These are phyloP conservation scores for Alternaria gaisen DNA, from an alignment of 2,329 filamentous ascomycete species.

Conservation along the genomic window DNA sequence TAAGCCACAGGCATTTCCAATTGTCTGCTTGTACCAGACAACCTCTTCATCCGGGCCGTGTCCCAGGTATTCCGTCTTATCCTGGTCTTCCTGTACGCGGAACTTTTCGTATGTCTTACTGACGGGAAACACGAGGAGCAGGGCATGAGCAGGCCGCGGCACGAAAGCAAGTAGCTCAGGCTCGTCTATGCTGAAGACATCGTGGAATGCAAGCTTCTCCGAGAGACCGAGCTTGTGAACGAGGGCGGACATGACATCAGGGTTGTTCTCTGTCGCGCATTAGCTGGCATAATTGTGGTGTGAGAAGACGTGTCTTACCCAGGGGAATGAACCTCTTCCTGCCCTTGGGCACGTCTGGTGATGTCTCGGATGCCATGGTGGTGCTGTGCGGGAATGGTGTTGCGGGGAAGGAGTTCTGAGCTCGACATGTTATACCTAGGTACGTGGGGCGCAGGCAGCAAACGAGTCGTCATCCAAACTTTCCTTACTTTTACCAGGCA, in stretches of 20 bases:
- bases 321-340: slow-evolving; percentile 52
- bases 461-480: slow-evolving; percentile 16
- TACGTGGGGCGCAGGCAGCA: slow-evolving; percentile 30
- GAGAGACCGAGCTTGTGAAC: slow-evolving; percentile 87
- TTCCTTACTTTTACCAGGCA: not conserved
- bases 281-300: slow-evolving; percentile 12
- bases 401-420: slow-evolving; percentile 18
- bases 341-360: slow-evolving; percentile 42
- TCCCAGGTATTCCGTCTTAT: slow-evolving; percentile 70
- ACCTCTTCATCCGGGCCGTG: slow-evolving; percentile 77
- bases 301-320: slow-evolving; percentile 30
- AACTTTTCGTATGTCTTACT: slow-evolving; percentile 80
- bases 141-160: slow-evolving; percentile 84
- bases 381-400: slow-evolving; percentile 16
- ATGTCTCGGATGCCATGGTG: slow-evolving; percentile 41
- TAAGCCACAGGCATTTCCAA: slow-evolving; percentile 90
- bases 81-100: slow-evolving; percentile 76
- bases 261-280: slow-evolving; percentile 71
- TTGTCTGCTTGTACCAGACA: slow-evolving; percentile 95
- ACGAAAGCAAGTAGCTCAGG: slow-evolving; percentile 85
- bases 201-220: slow-evolving; percentile 79
- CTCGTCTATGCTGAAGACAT: slow-evolving; percentile 91
- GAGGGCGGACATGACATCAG: slow-evolving; percentile 86
- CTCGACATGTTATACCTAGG: slow-evolving; percentile 9
- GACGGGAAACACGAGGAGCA: slow-evolving; percentile 92